These are phyloP conservation scores for Haematococcus lacustris DNA, from an alignment of 139 green algal genomes.

Conservation along the genomic window DNA sequence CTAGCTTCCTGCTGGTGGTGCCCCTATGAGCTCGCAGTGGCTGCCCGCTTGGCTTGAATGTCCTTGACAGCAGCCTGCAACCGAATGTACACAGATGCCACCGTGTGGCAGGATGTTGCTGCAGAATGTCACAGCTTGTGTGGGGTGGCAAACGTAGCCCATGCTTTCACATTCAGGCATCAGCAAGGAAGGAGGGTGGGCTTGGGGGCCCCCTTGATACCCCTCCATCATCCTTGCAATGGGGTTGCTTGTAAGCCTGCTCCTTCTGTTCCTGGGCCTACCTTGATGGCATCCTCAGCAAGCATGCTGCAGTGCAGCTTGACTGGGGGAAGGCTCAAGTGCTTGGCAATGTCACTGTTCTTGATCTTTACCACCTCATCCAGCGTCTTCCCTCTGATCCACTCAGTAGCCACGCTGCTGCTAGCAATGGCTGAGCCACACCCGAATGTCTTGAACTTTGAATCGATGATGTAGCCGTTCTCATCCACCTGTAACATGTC, in stretches of 20 bases:
- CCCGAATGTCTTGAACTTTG: slow-evolving; percentile 99
- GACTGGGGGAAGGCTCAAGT: slow-evolving; percentile 92
- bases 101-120: not conserved
- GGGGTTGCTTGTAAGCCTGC: not conserved
- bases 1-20: too few species aligned
- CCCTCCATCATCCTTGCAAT: not conserved
- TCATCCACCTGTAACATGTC: slow-evolving; percentile 23
- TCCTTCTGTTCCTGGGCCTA: not conserved
- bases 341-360: slow-evolving; percentile 95
- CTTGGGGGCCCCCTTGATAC: not conserved
- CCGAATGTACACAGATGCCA: not conserved
- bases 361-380: slow-evolving; percentile 87
- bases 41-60: slow-evolving; percentile 73
- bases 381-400: slow-evolving; percentile 83
- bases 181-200: not conserved
- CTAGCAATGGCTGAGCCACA: slow-evolving; percentile 96
- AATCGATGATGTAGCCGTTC: slow-evolving; percentile 81
- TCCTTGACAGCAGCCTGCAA: slow-evolving; percentile 87
- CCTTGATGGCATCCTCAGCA: slow-evolving; percentile 82
- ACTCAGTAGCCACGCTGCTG: slow-evolving; percentile 92
- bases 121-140: not conserved
- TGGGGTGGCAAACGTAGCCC: not conserved
- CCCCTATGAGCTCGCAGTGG: too few species aligned
- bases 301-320: slow-evolving; percentile 99
- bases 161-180: not conserved